These are phyloP conservation scores for Chaetomium sp. DNA, from an alignment of 2,329 filamentous ascomycete genomes.

Conservation along the genomic window DNA sequence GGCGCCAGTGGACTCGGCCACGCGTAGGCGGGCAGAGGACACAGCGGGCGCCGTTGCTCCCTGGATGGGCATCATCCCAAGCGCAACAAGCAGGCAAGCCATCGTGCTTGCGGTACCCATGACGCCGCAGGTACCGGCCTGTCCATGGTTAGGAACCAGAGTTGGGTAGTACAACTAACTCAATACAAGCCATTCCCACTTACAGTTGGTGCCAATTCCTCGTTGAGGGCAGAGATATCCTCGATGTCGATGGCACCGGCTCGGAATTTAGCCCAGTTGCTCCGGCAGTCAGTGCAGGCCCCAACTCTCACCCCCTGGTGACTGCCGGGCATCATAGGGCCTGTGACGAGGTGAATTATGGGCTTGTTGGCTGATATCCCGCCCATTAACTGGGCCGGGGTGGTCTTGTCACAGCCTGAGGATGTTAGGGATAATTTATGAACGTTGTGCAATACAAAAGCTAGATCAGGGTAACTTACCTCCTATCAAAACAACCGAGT, in stretches of 20 bases:
- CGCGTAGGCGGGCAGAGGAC: slow-evolving; percentile 75
- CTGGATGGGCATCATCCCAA: slow-evolving; percentile 77
- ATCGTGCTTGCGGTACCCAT: slow-evolving; percentile 94
- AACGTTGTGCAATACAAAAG: not conserved
- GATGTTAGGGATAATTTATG: not conserved
- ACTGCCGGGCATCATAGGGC: slow-evolving; percentile 75
- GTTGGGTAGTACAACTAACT: not conserved
- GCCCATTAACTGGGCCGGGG: slow-evolving; percentile 74
- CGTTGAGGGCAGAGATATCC: slow-evolving; percentile 70
- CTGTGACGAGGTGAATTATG: slow-evolving; percentile 67
- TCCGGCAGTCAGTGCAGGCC: slow-evolving; percentile 74
- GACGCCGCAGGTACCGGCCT: slow-evolving; percentile 79
- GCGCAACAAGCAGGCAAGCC: slow-evolving; percentile 79
- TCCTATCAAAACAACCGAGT: slow-evolving; percentile 68
- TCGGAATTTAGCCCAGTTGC: slow-evolving; percentile 71
- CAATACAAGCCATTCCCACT: slow-evolving; percentile 29
- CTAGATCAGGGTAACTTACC: slow-evolving; percentile 43
- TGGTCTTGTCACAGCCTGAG: slow-evolving; percentile 72
- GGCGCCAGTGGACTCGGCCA: slow-evolving; percentile 72
- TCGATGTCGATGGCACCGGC: slow-evolving; percentile 69
- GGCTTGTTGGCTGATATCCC: slow-evolving; percentile 75
- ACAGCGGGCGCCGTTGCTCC: slow-evolving; percentile 79
- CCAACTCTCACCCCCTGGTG: slow-evolving; percentile 66
- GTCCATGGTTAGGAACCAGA: not conserved
- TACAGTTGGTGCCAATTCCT: slow-evolving; percentile 71